Conservation (phyloP, 2,329 filamentous ascomycete genomes). For the Rhexocercosporidium sp. region DNA sequence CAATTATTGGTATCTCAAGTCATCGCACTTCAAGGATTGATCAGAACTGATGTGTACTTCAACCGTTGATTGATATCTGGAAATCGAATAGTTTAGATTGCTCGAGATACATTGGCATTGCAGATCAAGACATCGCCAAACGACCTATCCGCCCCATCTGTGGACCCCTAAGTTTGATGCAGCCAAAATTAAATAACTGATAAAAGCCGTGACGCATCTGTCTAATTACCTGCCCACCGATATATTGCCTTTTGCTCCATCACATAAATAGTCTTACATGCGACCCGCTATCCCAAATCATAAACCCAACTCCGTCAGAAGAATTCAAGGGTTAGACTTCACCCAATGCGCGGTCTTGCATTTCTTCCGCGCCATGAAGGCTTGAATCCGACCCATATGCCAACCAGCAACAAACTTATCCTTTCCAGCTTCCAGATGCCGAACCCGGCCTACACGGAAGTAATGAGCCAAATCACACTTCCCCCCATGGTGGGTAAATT, state of each 20-base stretch:
- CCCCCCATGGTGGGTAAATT: slow-evolving; percentile 13
- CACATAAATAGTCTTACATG: neutral
- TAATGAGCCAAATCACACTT: slow-evolving; percentile 17
- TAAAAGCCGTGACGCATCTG: no score
- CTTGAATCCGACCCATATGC: slow-evolving; percentile 4
- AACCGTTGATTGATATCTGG: no score
- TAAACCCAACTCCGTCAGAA: neutral
- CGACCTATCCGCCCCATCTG: no score
- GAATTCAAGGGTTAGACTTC: slow-evolving; percentile 6
- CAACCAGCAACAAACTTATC: slow-evolving; percentile 6
- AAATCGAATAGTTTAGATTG: no score
- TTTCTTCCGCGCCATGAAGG: slow-evolving; percentile 1
- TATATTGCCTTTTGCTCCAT: neutral
- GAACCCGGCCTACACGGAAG: slow-evolving; percentile 11
- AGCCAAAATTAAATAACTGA: no score
- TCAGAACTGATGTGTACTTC: no score
- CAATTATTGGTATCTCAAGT: no score
- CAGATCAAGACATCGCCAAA: no score
- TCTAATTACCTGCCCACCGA: neutral
- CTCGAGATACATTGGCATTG: no score
- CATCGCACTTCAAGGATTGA: no score
- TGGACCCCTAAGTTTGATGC: no score
- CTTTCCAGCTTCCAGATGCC: neutral
- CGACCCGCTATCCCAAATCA: neutral
- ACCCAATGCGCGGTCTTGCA: slow-evolving; percentile 12